Evolutionary conservation across 2,329 filamentous ascomycete species (phyloP).

Genomic region (Cladosporium cucumerinum): DNA sequence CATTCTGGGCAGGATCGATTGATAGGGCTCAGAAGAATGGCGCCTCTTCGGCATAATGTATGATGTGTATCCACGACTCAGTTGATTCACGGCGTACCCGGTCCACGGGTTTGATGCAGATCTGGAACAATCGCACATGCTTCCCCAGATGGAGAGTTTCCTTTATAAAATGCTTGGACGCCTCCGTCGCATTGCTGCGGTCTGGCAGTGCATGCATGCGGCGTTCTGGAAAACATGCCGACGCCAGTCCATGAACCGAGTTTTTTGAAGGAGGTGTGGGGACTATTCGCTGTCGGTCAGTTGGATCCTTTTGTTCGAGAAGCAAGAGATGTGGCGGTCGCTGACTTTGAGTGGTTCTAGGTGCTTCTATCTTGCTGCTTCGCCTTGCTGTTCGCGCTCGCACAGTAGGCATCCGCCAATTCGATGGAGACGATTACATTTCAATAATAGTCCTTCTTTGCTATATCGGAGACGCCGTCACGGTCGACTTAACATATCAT

Average conservation of each 20-base stretch:
- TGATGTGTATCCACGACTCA: background rate
- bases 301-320: background rate
- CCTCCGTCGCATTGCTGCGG: background rate
- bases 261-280: slow-evolving; percentile 25
- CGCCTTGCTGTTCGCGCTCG: slow-evolving; percentile 39
- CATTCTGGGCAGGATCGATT: background rate
- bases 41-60: background rate
- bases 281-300: slow-evolving; percentile 32
- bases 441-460: slow-evolving; percentile 35
- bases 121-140: background rate
- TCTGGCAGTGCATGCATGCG: background rate
- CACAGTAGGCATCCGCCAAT: slow-evolving; percentile 37
- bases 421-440: slow-evolving; percentile 42
- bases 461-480: slow-evolving; percentile 37
- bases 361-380: slow-evolving; percentile 30
- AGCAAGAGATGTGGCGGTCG: background rate
- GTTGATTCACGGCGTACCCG: background rate
- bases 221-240: background rate
- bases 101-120: background rate
- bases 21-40: background rate
- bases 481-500: slow-evolving; percentile 34
- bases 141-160: background rate
- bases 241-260: slow-evolving; percentile 22
- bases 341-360: background rate
- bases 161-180: background rate